Evolutionary conservation across 2,329 filamentous ascomycete species (phyloP).

Genomic region (Microsporum canis): DNA sequence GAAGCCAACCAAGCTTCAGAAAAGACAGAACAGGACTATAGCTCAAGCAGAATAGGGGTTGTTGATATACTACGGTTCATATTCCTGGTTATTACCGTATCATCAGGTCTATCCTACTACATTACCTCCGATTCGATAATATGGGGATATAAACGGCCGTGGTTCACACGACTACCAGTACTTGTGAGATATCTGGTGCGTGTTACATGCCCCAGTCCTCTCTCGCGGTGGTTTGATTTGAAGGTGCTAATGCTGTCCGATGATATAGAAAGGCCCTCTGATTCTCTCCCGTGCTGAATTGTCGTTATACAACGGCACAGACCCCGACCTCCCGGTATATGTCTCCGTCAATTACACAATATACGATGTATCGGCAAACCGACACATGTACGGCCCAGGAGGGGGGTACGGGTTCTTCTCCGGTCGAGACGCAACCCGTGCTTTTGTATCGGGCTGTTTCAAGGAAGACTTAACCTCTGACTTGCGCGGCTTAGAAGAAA

Average conservation of each 20-base stretch:
- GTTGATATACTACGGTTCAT: constrained; percentile 14
- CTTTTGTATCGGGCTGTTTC: constrained; percentile 90
- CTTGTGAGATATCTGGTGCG: constrained; percentile 53
- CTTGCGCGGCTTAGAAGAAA: constrained; percentile 73
- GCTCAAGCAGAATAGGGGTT: constrained; percentile 10
- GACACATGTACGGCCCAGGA: constrained; percentile 60
- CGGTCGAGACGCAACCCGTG: constrained; percentile 73
- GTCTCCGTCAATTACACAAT: constrained; percentile 65
- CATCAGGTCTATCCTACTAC: constrained; percentile 57
- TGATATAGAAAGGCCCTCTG: constrained; percentile 43
- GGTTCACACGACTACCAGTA: constrained; percentile 47
- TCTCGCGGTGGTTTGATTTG: not conserved
- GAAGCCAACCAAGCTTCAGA: not conserved
- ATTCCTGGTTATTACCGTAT: constrained; percentile 10
- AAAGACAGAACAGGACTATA: constrained; percentile 3
- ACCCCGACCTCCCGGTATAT: constrained; percentile 68
- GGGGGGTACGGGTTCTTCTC: constrained; percentile 81
- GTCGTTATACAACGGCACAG: constrained; percentile 61
- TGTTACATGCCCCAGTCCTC: constrained; percentile 8
- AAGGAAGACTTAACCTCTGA: constrained; percentile 72
- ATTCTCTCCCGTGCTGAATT: constrained; percentile 67
- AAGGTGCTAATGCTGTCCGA: constrained; percentile 9
- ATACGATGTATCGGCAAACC: constrained; percentile 51
- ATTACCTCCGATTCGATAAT: constrained; percentile 58
- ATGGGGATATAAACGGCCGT: constrained; percentile 54